Percentiles rank a stretch among this genome's conserved stretches.
These are phyloP conservation scores for Monosporascus sp. DNA, from an alignment of 2,329 filamentous ascomycete genomes.

Conservation along the genomic window DNA sequence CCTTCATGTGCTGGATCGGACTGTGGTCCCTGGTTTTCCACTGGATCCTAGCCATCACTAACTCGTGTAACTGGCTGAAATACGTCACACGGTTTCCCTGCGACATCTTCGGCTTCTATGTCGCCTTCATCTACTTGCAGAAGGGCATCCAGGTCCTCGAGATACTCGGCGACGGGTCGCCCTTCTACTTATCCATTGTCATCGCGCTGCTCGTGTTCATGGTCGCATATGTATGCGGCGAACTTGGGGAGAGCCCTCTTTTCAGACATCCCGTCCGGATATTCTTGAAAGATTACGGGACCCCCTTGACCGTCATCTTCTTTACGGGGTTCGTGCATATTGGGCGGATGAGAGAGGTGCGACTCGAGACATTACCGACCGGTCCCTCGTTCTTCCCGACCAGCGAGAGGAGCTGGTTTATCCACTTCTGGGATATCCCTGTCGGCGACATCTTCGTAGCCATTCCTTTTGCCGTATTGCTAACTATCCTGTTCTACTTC, in stretches of 20 bases:
- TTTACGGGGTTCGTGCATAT: conserved; percentile 88
- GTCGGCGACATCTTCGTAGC: conserved; percentile 74
- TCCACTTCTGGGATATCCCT: conserved; percentile 74
- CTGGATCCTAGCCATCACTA: conserved; percentile 76
- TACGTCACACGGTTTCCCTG: conserved; percentile 90
- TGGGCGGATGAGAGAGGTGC: conserved; percentile 69
- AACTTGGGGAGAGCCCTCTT: conserved; percentile 63
- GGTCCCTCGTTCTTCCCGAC: conserved; percentile 77
- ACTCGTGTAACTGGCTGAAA: conserved; percentile 81
- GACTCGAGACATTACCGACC: conserved; percentile 68
- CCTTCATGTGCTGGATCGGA: conserved; percentile 90
- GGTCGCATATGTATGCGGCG: conserved; percentile 67
- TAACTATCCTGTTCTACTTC: conserved; percentile 85
- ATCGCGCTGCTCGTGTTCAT: conserved; percentile 74
- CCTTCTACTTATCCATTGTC: conserved; percentile 75
- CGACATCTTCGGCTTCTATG: conserved; percentile 92
- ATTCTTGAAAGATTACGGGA: conserved; percentile 87
- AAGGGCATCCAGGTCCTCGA: conserved; percentile 85
- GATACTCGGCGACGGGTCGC: conserved; percentile 60
- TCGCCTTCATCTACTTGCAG: conserved; percentile 86
- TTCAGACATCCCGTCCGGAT: conserved; percentile 72
- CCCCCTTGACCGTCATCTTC: conserved; percentile 75
- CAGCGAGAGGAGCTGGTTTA: conserved; percentile 65
- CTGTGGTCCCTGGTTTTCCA: conserved; percentile 84
- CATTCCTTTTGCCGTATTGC: conserved; percentile 76